Conservation (phyloP, 768 basidiomycete genomes). For the Gyrodon lividus region DNA sequence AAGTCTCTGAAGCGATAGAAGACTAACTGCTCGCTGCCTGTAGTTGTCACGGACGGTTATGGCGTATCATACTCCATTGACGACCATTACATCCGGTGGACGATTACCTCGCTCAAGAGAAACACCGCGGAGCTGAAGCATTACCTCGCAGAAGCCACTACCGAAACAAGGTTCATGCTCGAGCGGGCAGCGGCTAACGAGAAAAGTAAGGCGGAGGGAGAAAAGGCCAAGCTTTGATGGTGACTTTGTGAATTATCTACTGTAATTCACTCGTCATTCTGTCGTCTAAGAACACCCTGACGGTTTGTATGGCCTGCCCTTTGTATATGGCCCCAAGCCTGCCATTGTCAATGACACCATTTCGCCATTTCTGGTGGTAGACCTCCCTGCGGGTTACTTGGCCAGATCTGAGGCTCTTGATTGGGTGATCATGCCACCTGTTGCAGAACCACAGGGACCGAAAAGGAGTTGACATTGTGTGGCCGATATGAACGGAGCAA, state of each 20-base stretch:
- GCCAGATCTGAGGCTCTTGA: too few species aligned
- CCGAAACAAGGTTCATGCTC: conserved; percentile 74
- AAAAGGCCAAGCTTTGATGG: conserved; percentile 33
- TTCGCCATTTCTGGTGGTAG: too few species aligned
- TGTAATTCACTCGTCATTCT: neutral
- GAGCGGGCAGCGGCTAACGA: conserved; percentile 56
- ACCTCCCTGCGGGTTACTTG: too few species aligned
- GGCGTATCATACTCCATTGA: conserved; percentile 91
- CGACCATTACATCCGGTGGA: conserved; percentile 84
- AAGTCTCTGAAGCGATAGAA: neutral
- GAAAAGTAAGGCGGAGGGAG: conserved; percentile 30
- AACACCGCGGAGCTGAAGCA: conserved; percentile 56
- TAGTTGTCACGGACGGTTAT: conserved; percentile 90
- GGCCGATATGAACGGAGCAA: too few species aligned
- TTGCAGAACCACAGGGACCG: too few species aligned
- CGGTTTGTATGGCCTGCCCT: too few species aligned
- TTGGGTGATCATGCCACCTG: too few species aligned
- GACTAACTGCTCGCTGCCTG: conserved; percentile 7
- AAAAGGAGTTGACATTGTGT: too few species aligned
- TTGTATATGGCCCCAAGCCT: too few species aligned
- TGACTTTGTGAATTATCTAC: neutral
- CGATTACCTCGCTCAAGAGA: conserved; percentile 72
- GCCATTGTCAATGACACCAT: too few species aligned
- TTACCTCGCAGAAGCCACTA: conserved; percentile 78
- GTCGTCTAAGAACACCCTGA: neutral